A percentile compares a stretch with the other conserved stretches of the same genome.
These are phyloP conservation scores for Bruguiera hainesii DNA, from an alignment of 441 rosid genomes.

Conservation along the genomic window DNA sequence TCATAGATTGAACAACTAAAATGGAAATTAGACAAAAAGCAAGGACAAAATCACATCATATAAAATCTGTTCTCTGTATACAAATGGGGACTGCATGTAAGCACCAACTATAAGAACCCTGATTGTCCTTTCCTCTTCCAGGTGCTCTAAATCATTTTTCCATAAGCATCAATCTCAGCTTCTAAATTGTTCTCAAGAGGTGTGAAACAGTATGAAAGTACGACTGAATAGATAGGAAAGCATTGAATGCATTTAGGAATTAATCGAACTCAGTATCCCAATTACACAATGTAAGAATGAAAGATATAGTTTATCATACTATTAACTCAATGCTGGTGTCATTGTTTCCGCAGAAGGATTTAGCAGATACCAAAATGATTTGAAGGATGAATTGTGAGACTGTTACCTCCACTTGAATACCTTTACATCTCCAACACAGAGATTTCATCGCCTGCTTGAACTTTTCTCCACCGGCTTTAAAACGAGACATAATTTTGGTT, in stretches of 20 bases:
- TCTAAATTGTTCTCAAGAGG: too few relatives aligned
- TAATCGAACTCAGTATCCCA: too few relatives aligned
- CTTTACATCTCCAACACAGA: constrained; percentile 77
- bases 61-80: neutral
- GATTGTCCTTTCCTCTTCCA: neutral
- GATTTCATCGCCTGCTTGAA: constrained; percentile 64
- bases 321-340: neutral
- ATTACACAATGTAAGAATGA: too few relatives aligned
- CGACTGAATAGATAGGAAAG: too few relatives aligned
- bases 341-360: neutral
- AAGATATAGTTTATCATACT: too few relatives aligned
- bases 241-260: too few relatives aligned
- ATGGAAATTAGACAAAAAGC: neutral
- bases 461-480: constrained; percentile 69
- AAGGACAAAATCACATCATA: neutral
- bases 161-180: too few relatives aligned
- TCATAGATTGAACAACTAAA: neutral
- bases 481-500: constrained; percentile 58
- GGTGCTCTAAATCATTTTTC: neutral
- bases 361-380: neutral
- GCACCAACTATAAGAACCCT: neutral
- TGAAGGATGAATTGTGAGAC: constrained; percentile 3
- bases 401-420: constrained; percentile 87
- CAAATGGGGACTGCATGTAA: neutral
- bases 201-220: too few relatives aligned